Evolutionary conservation across 495 filamentous ascomycete species (phyloP), one percentile per base, ranked within the genome.

Genomic region (Margaritispora aquatica): DNA sequence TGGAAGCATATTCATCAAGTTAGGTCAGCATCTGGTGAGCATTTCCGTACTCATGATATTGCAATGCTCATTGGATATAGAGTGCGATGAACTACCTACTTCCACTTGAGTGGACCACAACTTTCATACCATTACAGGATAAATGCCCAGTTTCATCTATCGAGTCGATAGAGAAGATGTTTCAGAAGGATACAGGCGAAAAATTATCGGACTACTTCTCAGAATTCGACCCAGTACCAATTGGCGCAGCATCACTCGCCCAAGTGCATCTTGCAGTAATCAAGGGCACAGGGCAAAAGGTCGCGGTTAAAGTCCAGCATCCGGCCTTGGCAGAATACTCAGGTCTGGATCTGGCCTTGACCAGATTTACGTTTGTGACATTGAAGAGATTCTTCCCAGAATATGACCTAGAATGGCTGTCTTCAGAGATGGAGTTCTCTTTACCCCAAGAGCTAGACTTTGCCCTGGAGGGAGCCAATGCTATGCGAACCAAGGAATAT

Each of bases 221-320:
- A 1, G 83, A 87, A 1, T 99, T 99, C 69, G 86, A 89, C 1
- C 74, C 75, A 34, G 71, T 74, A 27, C 94, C 94, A 17, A 90
- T 96, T 63, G 94, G 95, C 44, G 94, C 94, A 26, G 94, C 94
- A 26, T 96, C 91, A 26, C 77, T 99, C 31, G 94, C 95, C 2
- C 94, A 99, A 70, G 94, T 99, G 17, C 94, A 99, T 66, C 74
- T 90, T 20, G 94, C 93, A n/a, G 90, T 82, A 11, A 74, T 96
- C 31, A 90, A 83, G 69, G 89, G 86, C 66, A 90, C 84, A 19
- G 92, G 91, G 9, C 85, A 88, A 73, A 88, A 86, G 63, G 95
- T 97, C n/a, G 95, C 95, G 1, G 95, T 99, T 60, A 99, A 99
- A 73, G 86, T 97, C 17, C 95, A 99, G 66, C 95, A 99, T 73